Conservation (phyloP, 2,329 filamentous ascomycete species). For the Colletotrichum liriopes region DNA sequence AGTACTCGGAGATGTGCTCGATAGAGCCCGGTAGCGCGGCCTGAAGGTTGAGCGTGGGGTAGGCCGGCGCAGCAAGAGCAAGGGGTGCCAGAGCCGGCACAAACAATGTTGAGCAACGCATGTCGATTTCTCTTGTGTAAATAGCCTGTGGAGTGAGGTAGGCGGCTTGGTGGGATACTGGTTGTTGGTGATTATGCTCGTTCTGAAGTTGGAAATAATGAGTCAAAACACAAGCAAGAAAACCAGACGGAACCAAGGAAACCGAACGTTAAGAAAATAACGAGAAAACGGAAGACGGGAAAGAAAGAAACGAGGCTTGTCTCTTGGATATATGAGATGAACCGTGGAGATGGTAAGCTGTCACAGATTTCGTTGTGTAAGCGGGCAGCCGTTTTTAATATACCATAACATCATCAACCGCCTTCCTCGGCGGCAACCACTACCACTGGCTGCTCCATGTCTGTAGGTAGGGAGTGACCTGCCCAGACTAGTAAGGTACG, state of each 20-base stretch:
- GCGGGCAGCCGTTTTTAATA: constrained; percentile 40
- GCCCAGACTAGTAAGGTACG: constrained; percentile 18
- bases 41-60: constrained; percentile 61
- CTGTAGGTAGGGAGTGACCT: neutral
- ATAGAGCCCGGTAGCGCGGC: constrained; percentile 54
- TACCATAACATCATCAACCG: constrained; percentile 26
- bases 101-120: constrained; percentile 67
- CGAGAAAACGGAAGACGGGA: constrained; percentile 40
- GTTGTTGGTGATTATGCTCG: constrained; percentile 20
- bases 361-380: neutral
- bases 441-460: constrained; percentile 12
- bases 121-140: constrained; percentile 52
- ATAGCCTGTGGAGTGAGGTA: constrained; percentile 24
- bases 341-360: constrained; percentile 6
- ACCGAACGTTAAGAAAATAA: constrained; percentile 30
- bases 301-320: constrained; percentile 39
- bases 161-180: constrained; percentile 18
- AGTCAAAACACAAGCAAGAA: constrained; percentile 29
- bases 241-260: constrained; percentile 29
- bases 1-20: constrained; percentile 71
- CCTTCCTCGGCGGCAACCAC: constrained; percentile 22
- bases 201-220: constrained; percentile 13
- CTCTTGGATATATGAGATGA: constrained; percentile 30
- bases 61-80: constrained; percentile 62
- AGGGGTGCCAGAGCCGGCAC: constrained; percentile 63